Evolutionary conservation across 2,329 filamentous ascomycete species (phyloP).

Genomic region (Aspergillus sp.): DNA sequence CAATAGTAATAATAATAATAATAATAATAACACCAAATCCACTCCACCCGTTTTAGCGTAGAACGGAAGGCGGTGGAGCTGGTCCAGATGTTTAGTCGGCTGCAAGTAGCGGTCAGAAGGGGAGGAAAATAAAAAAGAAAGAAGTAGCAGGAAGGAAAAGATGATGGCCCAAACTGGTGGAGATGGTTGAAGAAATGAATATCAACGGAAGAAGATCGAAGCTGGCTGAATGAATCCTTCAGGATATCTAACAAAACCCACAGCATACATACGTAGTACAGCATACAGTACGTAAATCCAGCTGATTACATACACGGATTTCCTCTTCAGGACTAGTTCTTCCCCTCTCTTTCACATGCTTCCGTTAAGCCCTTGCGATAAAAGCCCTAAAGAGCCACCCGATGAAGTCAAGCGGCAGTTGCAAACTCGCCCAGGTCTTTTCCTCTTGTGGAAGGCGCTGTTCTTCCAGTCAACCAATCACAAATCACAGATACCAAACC

Average conservation of each 20-base stretch:
- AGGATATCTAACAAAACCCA: too few relatives aligned
- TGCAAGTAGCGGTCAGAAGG: not conserved
- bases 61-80: slow-evolving; percentile 1
- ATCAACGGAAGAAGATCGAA: too few relatives aligned
- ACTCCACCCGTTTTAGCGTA: not conserved
- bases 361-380: slow-evolving; percentile 13
- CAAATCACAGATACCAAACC: not conserved
- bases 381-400: slow-evolving; percentile 11
- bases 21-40: not conserved
- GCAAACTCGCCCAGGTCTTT: not conserved
- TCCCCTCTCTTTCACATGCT: slow-evolving; percentile 13
- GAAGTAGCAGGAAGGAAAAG: too few relatives aligned
- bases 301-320: not conserved
- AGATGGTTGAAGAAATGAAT: too few relatives aligned
- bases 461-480: not conserved
- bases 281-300: not conserved
- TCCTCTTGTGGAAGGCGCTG: not conserved
- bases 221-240: too few relatives aligned
- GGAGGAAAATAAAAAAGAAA: too few relatives aligned
- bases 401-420: slow-evolving; percentile 6
- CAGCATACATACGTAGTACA: not conserved
- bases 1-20: slow-evolving; percentile 2
- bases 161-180: too few relatives aligned
- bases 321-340: not conserved
- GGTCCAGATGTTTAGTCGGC: not conserved